These are phyloP conservation scores for Vitellaria paradoxa DNA, from an alignment of 179 eudicot genomes.

Conservation along the genomic window DNA sequence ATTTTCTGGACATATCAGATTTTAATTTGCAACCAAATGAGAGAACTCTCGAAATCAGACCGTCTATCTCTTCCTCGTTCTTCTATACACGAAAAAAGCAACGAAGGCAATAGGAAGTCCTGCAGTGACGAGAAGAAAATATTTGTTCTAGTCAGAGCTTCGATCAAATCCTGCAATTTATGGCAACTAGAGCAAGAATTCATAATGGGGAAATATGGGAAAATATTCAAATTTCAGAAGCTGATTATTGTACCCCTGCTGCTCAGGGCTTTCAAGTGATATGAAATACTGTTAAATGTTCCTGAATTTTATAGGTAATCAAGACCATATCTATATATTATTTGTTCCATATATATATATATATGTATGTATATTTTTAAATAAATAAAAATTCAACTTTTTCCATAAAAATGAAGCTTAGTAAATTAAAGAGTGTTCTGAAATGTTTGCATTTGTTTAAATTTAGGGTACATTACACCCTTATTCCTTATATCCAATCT, in stretches of 20 bases:
- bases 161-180: neutral
- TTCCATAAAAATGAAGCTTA: too few relatives aligned
- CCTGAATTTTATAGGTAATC: neutral
- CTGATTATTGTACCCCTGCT: neutral
- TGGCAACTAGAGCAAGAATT: too few relatives aligned
- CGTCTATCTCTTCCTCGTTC: conserved; percentile 74
- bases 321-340: neutral
- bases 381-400: too few relatives aligned
- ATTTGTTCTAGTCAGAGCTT: neutral
- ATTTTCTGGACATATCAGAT: conserved; percentile 24
- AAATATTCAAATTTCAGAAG: neutral
- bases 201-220: neutral
- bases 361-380: too few relatives aligned
- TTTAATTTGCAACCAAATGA: conserved; percentile 41
- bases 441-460: too few relatives aligned
- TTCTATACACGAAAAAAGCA: conserved; percentile 64
- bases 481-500: too few relatives aligned
- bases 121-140: conserved; percentile 26
- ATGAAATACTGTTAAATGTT: neutral
- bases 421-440: too few relatives aligned
- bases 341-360: too few relatives aligned
- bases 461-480: too few relatives aligned
- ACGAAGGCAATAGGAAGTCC: conserved; percentile 55
- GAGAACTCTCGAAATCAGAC: conserved; percentile 27
- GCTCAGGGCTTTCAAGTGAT: neutral